A percentile compares a stretch with the other conserved stretches of the same genome.
Evolutionary conservation across 2,329 filamentous ascomycete genomes (phyloP).

Genomic region (Diaporthe eres): DNA sequence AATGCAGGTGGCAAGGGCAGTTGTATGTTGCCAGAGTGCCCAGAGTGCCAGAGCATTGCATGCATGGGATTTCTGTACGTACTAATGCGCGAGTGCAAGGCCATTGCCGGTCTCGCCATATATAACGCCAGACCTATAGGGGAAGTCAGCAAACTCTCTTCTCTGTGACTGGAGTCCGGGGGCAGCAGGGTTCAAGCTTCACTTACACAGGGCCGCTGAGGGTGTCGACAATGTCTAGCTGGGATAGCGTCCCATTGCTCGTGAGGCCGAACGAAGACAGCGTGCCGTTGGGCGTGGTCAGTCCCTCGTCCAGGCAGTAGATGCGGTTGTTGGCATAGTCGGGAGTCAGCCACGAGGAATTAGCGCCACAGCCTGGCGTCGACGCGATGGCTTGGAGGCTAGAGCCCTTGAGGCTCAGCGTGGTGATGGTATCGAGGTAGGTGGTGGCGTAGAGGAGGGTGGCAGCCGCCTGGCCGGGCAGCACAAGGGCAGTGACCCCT

Average conservation of each 20-base stretch:
- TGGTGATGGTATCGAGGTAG: slow-evolving; percentile 63
- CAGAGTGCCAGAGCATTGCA: slow-evolving; percentile 19
- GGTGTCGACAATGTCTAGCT: slow-evolving; percentile 53
- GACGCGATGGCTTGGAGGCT: slow-evolving; percentile 59
- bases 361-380: slow-evolving; percentile 64
- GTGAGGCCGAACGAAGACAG: slow-evolving; percentile 59
- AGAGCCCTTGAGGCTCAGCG: slow-evolving; percentile 58
- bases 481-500: slow-evolving; percentile 42
- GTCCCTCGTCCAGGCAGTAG: slow-evolving; percentile 74
- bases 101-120: slow-evolving; percentile 59
- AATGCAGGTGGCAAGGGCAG: not conserved
- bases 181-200: not conserved
- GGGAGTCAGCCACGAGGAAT: slow-evolving; percentile 73
- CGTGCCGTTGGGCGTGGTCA: slow-evolving; percentile 61
- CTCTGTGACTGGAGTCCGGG: not conserved
- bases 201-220: slow-evolving; percentile 57
- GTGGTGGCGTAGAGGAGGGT: slow-evolving; percentile 63
- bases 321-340: slow-evolving; percentile 64
- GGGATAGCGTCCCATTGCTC: slow-evolving; percentile 55
- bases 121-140: slow-evolving; percentile 51
- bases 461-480: slow-evolving; percentile 52
- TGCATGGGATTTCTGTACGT: slow-evolving; percentile 46
- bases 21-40: slow-evolving; percentile 6
- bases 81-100: slow-evolving; percentile 63
- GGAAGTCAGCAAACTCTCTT: not conserved